phyloP scores from a whole-genome alignment of 306 rosid species.

The Casuarina glauca region DNA sequence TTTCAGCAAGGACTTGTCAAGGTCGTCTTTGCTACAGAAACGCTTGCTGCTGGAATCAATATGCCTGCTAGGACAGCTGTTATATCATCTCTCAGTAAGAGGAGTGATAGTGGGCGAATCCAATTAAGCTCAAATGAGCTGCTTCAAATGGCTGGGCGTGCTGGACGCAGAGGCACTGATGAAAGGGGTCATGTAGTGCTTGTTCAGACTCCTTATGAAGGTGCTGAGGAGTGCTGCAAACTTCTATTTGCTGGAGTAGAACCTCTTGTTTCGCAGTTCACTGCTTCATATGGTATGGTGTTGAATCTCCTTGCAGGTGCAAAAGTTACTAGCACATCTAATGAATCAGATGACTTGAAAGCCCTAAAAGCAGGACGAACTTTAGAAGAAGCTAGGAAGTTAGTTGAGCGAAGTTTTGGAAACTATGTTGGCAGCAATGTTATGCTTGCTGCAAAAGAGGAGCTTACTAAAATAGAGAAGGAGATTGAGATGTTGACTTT shows the following conservation, averaged over 20 bases:
- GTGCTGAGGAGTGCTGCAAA: constrained; percentile 95
- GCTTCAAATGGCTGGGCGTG: constrained; percentile 99
- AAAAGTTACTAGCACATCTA: constrained; percentile 67
- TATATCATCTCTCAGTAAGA: constrained; percentile 87
- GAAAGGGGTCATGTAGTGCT: constrained; percentile 84
- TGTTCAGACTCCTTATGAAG: constrained; percentile 79
- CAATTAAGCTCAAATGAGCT: constrained; percentile 79
- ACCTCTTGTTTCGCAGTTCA: constrained; percentile 93
- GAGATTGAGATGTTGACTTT: constrained; percentile 65
- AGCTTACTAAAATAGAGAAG: constrained; percentile 62
- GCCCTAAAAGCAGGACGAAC: constrained; percentile 54
- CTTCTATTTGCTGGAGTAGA: constrained; percentile 86
- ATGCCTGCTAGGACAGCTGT: constrained; percentile 98
- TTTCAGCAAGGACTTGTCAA: constrained; percentile 94
- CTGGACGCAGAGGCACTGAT: constrained; percentile 97
- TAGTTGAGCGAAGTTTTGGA: constrained; percentile 97
- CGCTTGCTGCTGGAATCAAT: constrained; percentile 96
- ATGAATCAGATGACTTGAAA: constrained; percentile 50
- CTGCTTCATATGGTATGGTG: constrained; percentile 98
- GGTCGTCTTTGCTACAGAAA: constrained; percentile 97
- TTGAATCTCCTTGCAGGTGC: constrained; percentile 88
- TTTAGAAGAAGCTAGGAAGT: constrained; percentile 94
- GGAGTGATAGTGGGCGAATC: constrained; percentile 67
- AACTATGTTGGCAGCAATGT: constrained; percentile 94
- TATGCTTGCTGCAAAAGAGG: constrained; percentile 95